Evolutionary conservation across 768 basidiomycete species (phyloP).

Genomic region (Trametes cubensis): DNA sequence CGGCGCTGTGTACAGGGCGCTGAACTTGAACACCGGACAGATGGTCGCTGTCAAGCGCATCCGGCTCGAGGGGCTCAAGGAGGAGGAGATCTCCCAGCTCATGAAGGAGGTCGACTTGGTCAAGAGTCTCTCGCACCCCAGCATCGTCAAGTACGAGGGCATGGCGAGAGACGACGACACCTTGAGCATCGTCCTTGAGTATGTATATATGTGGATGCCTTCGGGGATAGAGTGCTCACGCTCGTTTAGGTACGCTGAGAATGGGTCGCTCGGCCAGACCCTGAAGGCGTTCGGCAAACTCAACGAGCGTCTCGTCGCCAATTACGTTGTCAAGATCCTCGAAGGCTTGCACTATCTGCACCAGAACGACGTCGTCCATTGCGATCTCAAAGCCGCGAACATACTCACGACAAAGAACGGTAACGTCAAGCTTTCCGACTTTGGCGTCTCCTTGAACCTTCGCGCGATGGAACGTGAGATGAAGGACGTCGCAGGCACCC

Average conservation of each 20-base stretch:
- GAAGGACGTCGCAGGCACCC: slow-evolving; percentile 90
- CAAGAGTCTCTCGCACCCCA: slow-evolving; percentile 88
- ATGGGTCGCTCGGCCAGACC: slow-evolving; percentile 91
- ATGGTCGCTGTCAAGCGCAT: slow-evolving; percentile 99
- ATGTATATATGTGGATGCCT: slow-evolving; percentile 38
- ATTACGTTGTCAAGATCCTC: slow-evolving; percentile 94
- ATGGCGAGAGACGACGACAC: slow-evolving; percentile 89
- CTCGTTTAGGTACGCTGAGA: slow-evolving; percentile 82
- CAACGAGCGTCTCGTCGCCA: slow-evolving; percentile 88
- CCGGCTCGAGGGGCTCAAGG: slow-evolving; percentile 84
- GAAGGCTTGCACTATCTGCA: slow-evolving; percentile 96
- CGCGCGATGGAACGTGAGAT: slow-evolving; percentile 86
- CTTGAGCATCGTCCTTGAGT: slow-evolving; percentile 94
- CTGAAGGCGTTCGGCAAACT: slow-evolving; percentile 92
- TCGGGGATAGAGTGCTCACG: slow-evolving; percentile 27
- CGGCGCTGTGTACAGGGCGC: slow-evolving; percentile 91
- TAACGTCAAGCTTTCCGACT: slow-evolving; percentile 96
- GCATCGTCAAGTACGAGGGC: slow-evolving; percentile 97
- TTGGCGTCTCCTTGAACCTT: slow-evolving; percentile 95
- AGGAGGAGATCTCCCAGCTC: slow-evolving; percentile 85
- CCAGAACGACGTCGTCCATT: slow-evolving; percentile 87
- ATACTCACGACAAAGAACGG: slow-evolving; percentile 99
- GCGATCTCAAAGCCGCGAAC: slow-evolving; percentile 97
- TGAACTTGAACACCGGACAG: slow-evolving; percentile 92
- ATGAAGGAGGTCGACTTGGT: slow-evolving; percentile 95